Evolutionary conservation across 164 flowering plant species (phyloP).

Genomic region (Protea cynaroides): DNA sequence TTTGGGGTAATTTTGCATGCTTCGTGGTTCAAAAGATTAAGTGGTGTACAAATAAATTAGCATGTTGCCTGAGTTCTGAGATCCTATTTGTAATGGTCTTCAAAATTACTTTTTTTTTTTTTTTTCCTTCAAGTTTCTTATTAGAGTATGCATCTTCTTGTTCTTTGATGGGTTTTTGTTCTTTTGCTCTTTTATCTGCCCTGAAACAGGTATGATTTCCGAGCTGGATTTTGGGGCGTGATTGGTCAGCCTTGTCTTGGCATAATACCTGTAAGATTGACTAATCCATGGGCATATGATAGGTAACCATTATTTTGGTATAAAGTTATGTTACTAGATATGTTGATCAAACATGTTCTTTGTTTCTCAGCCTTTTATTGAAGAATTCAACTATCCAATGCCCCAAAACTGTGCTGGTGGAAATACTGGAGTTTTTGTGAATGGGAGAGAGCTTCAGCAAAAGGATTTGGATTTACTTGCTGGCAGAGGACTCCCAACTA

Average conservation of each 20-base stretch:
- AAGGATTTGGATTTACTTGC: slow-evolving; percentile 81
- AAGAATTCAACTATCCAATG: slow-evolving; percentile 75
- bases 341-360: neutral
- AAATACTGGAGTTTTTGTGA: slow-evolving; percentile 67
- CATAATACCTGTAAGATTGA: slow-evolving; percentile 70
- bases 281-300: neutral
- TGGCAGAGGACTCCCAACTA: slow-evolving; percentile 72
- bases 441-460: slow-evolving; percentile 89
- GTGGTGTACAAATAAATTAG: neutral
- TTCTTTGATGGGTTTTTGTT: neutral
- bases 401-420: slow-evolving; percentile 77
- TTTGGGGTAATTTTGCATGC: neutral
- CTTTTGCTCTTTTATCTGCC: slow-evolving; percentile 5
- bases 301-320: neutral
- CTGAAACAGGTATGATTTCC: slow-evolving; percentile 68
- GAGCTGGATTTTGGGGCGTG: slow-evolving; percentile 98
- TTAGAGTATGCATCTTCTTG: neutral
- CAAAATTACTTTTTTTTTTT: neutral
- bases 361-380: slow-evolving; percentile 76
- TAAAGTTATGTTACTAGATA: neutral
- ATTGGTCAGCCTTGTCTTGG: slow-evolving; percentile 86
- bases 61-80: neutral
- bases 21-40: neutral
- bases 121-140: neutral
- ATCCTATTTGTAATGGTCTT: neutral